Base-by-base conservation (phyloP, 192 early-diverging fungal genomes). In the Backusella tuberculispora region DNA sequence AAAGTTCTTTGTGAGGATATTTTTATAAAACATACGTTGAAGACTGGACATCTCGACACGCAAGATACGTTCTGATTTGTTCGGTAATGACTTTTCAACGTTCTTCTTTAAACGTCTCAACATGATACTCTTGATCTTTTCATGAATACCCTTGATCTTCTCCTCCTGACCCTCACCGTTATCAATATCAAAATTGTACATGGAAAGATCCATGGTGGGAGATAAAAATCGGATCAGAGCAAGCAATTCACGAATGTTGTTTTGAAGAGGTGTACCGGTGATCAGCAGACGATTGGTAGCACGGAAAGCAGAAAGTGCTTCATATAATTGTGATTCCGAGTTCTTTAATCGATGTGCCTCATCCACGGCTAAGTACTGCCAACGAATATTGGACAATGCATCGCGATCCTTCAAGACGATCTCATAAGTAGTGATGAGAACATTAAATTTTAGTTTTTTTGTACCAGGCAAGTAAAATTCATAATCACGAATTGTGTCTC, bases 341-440 rank as follows among this genome's bases (percentile, higher is more conserved):
- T 98, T 99, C 79, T 99, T 99, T 48, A 99, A 87, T 15, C 97
- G 90, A 81, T 99, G 98, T 5, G 98, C 98, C 82, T 99, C 98
- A 72, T 99, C 98, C 0, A 99, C 96, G 0, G 94, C 95, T 47
- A 99, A 78, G 76, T 94, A 97, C 40, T 91, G 90, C 98, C 98
- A 99, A 53, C 90, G 90, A 76, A 99, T 95, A 44, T 74, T 74
- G 15, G 92, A 91, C 6, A 99, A 83, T 53, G 92, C 77, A 34
- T 88, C 89, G 19, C 92, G 90, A 78, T 99, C 98, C 76, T 95
- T 96, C 24, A 98, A 88, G 53, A 98, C 92, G 70, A 98, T 83
- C 82, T 99, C 97, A 76, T 95, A 99, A 0, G 96, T 98, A 0
- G 97, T 99, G 63, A 99, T 84, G 63, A 99, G 81, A 24, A 93